Evolutionary conservation across 345 rosid species (phyloP), one percentile per base, ranked within the genome.

Genomic region (Pelargonium nanum): DNA sequence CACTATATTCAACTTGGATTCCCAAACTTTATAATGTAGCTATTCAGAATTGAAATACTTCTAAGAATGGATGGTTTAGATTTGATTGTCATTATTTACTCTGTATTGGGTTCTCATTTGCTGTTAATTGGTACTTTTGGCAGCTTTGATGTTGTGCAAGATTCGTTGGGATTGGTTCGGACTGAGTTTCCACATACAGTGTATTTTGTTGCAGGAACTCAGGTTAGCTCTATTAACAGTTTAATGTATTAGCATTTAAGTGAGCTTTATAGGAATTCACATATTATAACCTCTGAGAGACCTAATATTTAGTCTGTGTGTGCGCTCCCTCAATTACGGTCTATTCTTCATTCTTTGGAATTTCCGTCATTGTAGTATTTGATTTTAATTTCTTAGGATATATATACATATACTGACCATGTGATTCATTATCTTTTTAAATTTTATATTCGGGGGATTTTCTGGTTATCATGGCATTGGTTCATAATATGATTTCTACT

Each of bases 191-290:
- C 99, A 4, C 92, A 93, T 72, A 81, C 86, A 0, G 72, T 77
- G 32, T 93, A 87, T 76, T 83, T 88, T 62, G 86, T 94, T 60
- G 86, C 97, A 17, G 97, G 96, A 34, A 89, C 97, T 70, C 97
- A 93, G 81, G 97, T 89, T 55, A 65, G 74, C 53, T 50, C 63
- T 53, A 20, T 62, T 61, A 4, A 12, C 30, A 26, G 63, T 58
- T 17, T 52, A 57, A 17, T 4, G 26, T 53, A 34, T n/a, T n/a
- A n/a, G n/a, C n/a, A n/a, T n/a, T n/a, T n/a, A n/a, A n/a, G n/a
- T n/a, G n/a, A n/a, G n/a, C n/a, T n/a, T n/a, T n/a, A n/a, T n/a
- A n/a, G n/a, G n/a, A n/a, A n/a, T n/a, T n/a, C n/a, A n/a, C n/a
- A n/a, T n/a, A n/a, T n/a, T n/a, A n/a, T n/a, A n/a, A n/a, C n/a